Evolutionary conservation across 2,329 filamentous ascomycete genomes (phyloP).

Genomic region (Didymosphaeria variabile): DNA sequence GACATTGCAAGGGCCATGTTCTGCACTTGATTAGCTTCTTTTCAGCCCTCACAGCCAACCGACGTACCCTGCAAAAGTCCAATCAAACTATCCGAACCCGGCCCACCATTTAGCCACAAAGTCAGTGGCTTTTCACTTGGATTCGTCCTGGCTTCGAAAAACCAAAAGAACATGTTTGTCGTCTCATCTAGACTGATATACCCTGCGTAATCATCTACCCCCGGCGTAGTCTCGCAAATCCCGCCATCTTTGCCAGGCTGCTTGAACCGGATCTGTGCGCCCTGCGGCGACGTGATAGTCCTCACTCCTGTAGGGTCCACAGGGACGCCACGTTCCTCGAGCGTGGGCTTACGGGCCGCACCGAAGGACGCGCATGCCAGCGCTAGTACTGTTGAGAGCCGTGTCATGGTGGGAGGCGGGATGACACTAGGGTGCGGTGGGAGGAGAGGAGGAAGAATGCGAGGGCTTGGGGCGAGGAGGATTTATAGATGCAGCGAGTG

Average conservation of each 20-base stretch:
- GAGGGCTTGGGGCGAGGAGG: background rate
- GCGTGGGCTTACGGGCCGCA: conserved; percentile 34
- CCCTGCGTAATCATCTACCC: conserved; percentile 50
- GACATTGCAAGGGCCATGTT: conserved; percentile 58
- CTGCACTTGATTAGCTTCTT: conserved; percentile 20
- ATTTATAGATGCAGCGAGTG: background rate
- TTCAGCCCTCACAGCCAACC: background rate
- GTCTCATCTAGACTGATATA: conserved; percentile 48
- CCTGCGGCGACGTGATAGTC: conserved; percentile 45
- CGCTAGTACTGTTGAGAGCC: conserved; percentile 30
- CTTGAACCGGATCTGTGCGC: conserved; percentile 47
- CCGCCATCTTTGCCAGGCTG: conserved; percentile 48
- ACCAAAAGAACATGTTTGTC: conserved; percentile 57
- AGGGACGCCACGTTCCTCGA: conserved; percentile 40
- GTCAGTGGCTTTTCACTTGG: conserved; percentile 51
- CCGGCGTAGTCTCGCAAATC: conserved; percentile 54
- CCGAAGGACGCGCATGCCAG: conserved; percentile 27
- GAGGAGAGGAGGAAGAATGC: background rate
- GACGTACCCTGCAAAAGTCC: conserved; percentile 60
- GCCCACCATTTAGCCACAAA: conserved; percentile 63
- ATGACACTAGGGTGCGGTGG: background rate
- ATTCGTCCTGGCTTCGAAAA: conserved; percentile 59
- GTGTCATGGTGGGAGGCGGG: conserved; percentile 29
- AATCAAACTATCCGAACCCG: conserved; percentile 63
- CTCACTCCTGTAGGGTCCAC: conserved; percentile 42